Conservation (phyloP, 2,329 filamentous ascomycete genomes). For the Penicillium sp. region DNA sequence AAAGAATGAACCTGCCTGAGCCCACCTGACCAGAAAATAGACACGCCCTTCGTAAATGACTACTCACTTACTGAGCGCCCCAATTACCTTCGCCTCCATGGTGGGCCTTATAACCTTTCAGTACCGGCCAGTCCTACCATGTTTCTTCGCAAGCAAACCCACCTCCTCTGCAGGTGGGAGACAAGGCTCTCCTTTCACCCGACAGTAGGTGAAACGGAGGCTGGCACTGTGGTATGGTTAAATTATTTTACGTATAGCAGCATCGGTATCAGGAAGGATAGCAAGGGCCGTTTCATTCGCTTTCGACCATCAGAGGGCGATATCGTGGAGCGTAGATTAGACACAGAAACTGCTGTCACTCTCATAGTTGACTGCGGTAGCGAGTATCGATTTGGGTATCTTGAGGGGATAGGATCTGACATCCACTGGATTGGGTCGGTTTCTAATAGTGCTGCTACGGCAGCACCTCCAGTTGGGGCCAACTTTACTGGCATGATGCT, state of each 20-base stretch:
- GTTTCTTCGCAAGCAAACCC: conserved; percentile 56
- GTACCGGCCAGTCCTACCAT: conserved; percentile 54
- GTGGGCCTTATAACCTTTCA: conserved; percentile 54
- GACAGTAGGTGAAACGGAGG: conserved; percentile 47
- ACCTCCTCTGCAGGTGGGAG: conserved; percentile 45
- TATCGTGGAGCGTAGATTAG: conserved; percentile 15
- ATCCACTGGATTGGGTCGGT: conserved; percentile 32
- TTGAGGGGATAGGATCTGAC: not conserved
- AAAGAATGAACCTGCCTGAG: not conserved
- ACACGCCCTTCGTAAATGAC: conserved; percentile 51
- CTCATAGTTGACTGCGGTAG: conserved; percentile 35
- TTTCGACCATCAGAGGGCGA: conserved; percentile 27
- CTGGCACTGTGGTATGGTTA: conserved; percentile 57
- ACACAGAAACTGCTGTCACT: conserved; percentile 20
- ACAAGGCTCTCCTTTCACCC: conserved; percentile 51
- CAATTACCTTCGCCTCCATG: conserved; percentile 50
- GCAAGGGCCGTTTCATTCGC: conserved; percentile 25
- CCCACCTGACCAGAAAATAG: conserved; percentile 26
- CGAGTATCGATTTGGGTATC: conserved; percentile 32
- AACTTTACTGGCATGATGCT: conserved; percentile 50
- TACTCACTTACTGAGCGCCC: conserved; percentile 50
- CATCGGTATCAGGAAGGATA: conserved; percentile 39
- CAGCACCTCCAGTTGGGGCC: conserved; percentile 40
- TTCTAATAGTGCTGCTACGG: conserved; percentile 36
- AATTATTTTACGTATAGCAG: conserved; percentile 50